These are phyloP conservation scores for Kodamaea hsintzibuensis DNA, from an alignment of 805 yeast genomes.

Conservation along the genomic window DNA sequence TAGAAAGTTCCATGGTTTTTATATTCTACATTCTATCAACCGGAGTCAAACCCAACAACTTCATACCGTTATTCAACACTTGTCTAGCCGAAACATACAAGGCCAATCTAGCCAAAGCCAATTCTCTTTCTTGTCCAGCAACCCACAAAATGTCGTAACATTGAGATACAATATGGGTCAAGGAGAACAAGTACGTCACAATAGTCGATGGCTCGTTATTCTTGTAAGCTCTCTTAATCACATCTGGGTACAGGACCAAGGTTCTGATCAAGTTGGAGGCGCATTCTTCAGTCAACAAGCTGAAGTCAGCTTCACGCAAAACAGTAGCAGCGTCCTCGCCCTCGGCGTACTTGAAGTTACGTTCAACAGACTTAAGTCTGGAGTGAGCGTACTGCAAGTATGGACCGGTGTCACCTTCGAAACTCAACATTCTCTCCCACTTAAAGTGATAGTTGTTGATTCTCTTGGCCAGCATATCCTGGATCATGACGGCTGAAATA, in stretches of 20 bases:
- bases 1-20: too few species aligned
- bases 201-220: conserved; percentile 91
- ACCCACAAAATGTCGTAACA: conserved; percentile 96
- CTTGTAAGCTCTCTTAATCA: conserved; percentile 75
- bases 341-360: conserved; percentile 73
- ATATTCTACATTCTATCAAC: conserved; percentile 96
- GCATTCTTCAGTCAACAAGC: conserved; percentile 66
- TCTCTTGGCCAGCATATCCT: conserved; percentile 98
- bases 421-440: conserved; percentile 97
- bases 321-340: conserved; percentile 30
- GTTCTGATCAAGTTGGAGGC: conserved; percentile 73
- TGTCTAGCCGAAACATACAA: conserved; percentile 87
- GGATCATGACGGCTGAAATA: conserved; percentile 97
- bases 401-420: conserved; percentile 99
- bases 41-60: conserved; percentile 90
- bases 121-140: conserved; percentile 85
- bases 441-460: conserved; percentile 93
- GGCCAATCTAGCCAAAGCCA: conserved; percentile 90
- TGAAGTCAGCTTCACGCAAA: conserved; percentile 52
- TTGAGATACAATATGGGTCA: conserved; percentile 93
- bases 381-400: conserved; percentile 98
- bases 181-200: conserved; percentile 88
- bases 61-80: conserved; percentile 87
- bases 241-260: conserved; percentile 90
- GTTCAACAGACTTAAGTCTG: conserved; percentile 89